Conservation (phyloP, 1,284 basidiomycete species). For the Moesziomyces globuligerus region DNA sequence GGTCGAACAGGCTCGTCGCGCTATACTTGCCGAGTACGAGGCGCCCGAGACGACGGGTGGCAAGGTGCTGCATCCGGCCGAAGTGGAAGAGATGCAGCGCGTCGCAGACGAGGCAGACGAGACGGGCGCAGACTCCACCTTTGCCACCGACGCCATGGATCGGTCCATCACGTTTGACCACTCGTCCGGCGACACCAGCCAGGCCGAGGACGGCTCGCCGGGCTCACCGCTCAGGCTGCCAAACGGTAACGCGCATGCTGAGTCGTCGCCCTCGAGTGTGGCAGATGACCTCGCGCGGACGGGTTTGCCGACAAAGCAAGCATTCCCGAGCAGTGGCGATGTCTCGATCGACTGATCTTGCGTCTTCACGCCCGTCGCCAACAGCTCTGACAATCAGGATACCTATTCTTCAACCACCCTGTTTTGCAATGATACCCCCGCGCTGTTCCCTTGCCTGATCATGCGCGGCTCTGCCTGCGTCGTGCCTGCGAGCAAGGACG, state of each 20-base stretch:
- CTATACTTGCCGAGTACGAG: conserved; percentile 43
- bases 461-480: neutral
- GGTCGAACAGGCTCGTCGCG: conserved; percentile 45
- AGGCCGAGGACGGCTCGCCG: neutral
- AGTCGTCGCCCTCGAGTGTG: neutral
- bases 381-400: neutral
- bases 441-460: neutral
- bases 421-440: conserved; percentile 26
- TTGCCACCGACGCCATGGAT: conserved; percentile 12
- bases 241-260: neutral
- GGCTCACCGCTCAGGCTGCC: conserved; percentile 15
- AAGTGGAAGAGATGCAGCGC: conserved; percentile 47
- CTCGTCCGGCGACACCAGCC: conserved; percentile 11
- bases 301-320: neutral
- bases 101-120: conserved; percentile 22
- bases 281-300: neutral
- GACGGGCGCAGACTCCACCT: conserved; percentile 11
- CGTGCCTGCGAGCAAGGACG: too few species aligned
- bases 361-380: neutral
- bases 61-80: conserved; percentile 59
- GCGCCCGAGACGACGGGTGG: conserved; percentile 19
- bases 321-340: conserved; percentile 12
- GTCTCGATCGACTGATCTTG: conserved; percentile 30
- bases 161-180: conserved; percentile 18
- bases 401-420: neutral